Percentiles rank a stretch among this genome's conserved stretches.
Conservation (phyloP, 495 filamentous ascomycete species). For the Cercophora newfieldiana region DNA sequence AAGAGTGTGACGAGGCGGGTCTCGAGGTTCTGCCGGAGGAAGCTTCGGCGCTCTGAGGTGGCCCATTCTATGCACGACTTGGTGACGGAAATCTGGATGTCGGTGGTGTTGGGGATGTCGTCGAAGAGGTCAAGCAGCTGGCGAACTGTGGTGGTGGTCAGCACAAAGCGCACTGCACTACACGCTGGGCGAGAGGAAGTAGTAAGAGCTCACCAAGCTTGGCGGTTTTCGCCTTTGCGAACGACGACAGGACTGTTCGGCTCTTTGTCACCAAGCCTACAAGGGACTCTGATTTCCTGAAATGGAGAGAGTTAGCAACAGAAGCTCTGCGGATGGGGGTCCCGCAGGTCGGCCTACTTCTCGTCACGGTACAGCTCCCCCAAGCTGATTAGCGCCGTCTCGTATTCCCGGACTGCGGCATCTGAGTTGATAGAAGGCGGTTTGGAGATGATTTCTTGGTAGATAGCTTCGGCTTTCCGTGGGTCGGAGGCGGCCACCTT, state of each 20-base stretch:
- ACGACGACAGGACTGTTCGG: conserved; percentile 85
- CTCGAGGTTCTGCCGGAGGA: conserved; percentile 97
- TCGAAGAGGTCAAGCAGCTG: conserved; percentile 96
- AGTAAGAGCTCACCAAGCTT: conserved; percentile 83
- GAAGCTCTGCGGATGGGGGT: neutral
- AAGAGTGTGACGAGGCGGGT: conserved; percentile 90
- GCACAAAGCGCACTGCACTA: conserved; percentile 1
- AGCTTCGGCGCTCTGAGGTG: conserved; percentile 84
- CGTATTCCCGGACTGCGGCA: conserved; percentile 82
- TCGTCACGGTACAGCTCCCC: conserved; percentile 91
- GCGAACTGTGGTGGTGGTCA: conserved; percentile 66
- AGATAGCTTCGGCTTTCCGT: conserved; percentile 75
- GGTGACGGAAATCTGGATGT: conserved; percentile 89
- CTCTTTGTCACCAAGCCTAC: conserved; percentile 89
- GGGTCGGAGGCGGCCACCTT: conserved; percentile 76
- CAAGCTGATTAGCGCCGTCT: conserved; percentile 76
- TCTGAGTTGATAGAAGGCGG: conserved; percentile 78
- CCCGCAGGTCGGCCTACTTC: conserved; percentile 51
- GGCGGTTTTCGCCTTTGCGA: conserved; percentile 97
- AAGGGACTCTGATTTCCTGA: conserved; percentile 77
- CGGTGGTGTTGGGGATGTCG: conserved; percentile 86
- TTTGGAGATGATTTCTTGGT: conserved; percentile 84
- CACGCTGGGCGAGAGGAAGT: neutral
- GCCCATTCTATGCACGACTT: conserved; percentile 99
- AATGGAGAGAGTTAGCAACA: conserved; percentile 13